Base-by-base conservation (phyloP, 2,329 filamentous ascomycete genomes). In the Sarocladium brachiariae region DNA sequence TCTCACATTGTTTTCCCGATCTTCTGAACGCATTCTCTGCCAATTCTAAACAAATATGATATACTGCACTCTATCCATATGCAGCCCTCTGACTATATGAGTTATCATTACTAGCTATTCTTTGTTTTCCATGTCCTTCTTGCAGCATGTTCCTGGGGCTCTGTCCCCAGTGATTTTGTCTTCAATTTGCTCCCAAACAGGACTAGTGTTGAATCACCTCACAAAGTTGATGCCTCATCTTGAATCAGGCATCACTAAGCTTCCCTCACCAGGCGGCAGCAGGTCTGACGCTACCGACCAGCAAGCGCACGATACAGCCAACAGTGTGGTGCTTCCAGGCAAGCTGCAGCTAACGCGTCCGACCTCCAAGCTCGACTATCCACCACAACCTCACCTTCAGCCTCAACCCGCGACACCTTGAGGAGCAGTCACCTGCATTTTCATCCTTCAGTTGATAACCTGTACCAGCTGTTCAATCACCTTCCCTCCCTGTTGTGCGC, bases 261-360 rank as follows among this genome's bases (percentile, higher is more conserved):
- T 45, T 30, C 39, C 16, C 38, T 41, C 24, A 16, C 19, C n/a
- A 47, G 43, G 43, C 43, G 43, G n/a, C 43, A 47, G 46, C 31
- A 37, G 30, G 30, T 49, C 24, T 37, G 31, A 49, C 46, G 46
- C 46, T 35, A 33, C 43, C 24, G 33, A 13, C 27, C 46, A 52
- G 55, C 51, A 50, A 14, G n/a, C 39, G 27, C 13, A 23, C 37
- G 10, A 7, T 21, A 4, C 14, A 35, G 33, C n/a, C n/a, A 9
- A 18, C 18, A 19, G n/a, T 18, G 48, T 50, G 51, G 56, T 59
- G 61, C 64, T 72, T 39, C 70, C 59, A 73, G 70, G 70, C 70
- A 73, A 73, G 70, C 70, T 72, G 58, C 63, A 65, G 68, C 70
- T 69, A 68, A 73, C 70, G 70, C 70, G 70, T 72, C 63, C 55